Evolutionary conservation across 208 protist genomes (phyloP).

Genomic region (Trypanosoma caninum): DNA sequence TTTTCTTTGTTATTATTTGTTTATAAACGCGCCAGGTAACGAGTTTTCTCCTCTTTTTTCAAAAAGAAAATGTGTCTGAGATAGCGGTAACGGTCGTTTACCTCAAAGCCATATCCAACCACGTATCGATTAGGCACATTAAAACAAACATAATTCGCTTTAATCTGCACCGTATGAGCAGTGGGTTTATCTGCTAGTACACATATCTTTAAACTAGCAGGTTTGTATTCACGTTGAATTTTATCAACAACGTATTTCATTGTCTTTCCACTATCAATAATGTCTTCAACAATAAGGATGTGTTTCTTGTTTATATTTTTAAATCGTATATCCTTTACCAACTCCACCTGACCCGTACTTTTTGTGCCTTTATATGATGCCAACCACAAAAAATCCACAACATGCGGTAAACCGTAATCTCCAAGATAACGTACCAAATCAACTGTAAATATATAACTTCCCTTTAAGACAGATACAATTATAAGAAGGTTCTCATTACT

Average conservation of each 20-base stretch:
- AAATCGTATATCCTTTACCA: conserved; percentile 58
- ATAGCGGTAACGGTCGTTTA: conserved; percentile 82
- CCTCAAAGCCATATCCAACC: conserved; percentile 92
- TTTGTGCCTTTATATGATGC: conserved; percentile 63
- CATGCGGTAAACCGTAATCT: conserved; percentile 62
- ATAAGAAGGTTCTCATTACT: conserved; percentile 80
- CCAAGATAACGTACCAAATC: conserved; percentile 82
- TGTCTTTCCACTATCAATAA: conserved; percentile 82
- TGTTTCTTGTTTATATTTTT: conserved; percentile 69
- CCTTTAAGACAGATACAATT: conserved; percentile 87
- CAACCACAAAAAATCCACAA: conserved; percentile 85
- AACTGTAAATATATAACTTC: conserved; percentile 90
- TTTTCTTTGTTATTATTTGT: not conserved
- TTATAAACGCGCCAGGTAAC: conserved; percentile 40
- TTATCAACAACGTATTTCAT: conserved; percentile 53
- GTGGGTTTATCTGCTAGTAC: conserved; percentile 83
- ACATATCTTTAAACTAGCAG: conserved; percentile 59
- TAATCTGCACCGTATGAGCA: conserved; percentile 54
- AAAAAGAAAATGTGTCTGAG: conserved; percentile 80
- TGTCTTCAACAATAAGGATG: conserved; percentile 89
- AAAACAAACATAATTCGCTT: conserved; percentile 66
- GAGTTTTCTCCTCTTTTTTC: conserved; percentile 51
- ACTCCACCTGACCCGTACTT: conserved; percentile 58
- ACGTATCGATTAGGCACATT: conserved; percentile 76
- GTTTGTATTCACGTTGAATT: conserved; percentile 36